phyloP scores from a whole-genome alignment of 768 basidiomycete genomes.

The Heimioporus sp. region DNA sequence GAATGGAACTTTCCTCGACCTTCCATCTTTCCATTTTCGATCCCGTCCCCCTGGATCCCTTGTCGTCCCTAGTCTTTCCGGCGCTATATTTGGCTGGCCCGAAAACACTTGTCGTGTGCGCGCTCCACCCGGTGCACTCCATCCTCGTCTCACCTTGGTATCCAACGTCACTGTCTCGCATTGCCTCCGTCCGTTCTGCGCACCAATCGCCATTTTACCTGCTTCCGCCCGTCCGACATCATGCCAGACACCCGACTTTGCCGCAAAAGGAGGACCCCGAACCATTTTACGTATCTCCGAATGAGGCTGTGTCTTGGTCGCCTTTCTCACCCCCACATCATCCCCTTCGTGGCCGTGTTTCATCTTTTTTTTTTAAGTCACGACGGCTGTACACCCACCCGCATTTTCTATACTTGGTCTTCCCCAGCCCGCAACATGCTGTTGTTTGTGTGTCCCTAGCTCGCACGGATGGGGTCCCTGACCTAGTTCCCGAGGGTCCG shows the following conservation, averaged over 20 bases:
- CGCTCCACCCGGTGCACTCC: too few species aligned
- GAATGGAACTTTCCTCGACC: constrained; percentile 13
- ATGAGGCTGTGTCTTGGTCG: background rate
- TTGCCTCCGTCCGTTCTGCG: background rate
- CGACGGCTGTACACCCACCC: constrained; percentile 5
- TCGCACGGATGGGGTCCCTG: constrained; percentile 18
- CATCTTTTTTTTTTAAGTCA: background rate
- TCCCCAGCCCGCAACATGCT: constrained; percentile 4
- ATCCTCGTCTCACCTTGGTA: background rate
- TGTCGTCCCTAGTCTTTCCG: background rate
- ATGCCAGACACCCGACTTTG: background rate
- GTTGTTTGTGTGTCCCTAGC: constrained; percentile 1
- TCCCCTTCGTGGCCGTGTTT: background rate
- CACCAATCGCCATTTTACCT: background rate
- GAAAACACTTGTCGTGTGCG: constrained; percentile 4
- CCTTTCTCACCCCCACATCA: constrained; percentile 9
- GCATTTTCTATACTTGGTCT: constrained; percentile 1
- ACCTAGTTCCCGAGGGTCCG: constrained; percentile 9
- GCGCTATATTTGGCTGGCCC: constrained; percentile 2
- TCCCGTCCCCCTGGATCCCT: constrained; percentile 5
- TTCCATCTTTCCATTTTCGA: constrained; percentile 16
- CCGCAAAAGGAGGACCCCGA: background rate
- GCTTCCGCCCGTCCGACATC: background rate
- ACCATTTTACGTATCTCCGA: constrained; percentile 11
- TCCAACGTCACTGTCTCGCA: background rate